Conservation (phyloP, 2,329 filamentous ascomycete species). For the Colletotrichum sp. region DNA sequence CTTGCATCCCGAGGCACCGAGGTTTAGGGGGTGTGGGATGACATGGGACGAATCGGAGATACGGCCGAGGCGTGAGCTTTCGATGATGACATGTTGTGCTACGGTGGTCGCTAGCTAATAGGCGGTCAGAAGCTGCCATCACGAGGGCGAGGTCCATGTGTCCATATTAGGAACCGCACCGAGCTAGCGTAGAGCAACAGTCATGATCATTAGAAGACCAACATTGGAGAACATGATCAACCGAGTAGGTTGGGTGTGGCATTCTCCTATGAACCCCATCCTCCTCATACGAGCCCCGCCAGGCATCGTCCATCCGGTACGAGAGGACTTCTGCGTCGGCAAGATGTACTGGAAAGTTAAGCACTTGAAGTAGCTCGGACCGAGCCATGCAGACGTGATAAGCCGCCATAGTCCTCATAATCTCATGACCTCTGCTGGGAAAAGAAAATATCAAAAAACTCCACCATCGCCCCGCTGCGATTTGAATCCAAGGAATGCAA, state of each 20-base stretch:
- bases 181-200: neutral
- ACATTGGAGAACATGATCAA: neutral
- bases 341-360: neutral
- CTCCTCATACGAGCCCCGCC: neutral
- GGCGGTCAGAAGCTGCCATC: neutral
- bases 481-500: neutral
- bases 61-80: neutral
- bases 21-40: neutral
- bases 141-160: neutral
- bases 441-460: constrained; percentile 1
- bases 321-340: neutral
- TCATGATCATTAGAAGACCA: neutral
- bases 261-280: neutral
- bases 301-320: neutral
- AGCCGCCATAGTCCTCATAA: neutral
- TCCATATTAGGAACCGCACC: neutral
- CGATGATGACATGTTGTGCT: neutral
- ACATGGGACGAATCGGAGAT: neutral
- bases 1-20: neutral
- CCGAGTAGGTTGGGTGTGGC: neutral
- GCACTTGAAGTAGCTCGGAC: neutral
- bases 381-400: neutral
- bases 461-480: constrained; percentile 10
- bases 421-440: constrained; percentile 1
- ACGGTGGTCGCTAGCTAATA: neutral